These are phyloP conservation scores for Panellus pusillus DNA, from an alignment of 768 basidiomycete species.

Conservation along the genomic window DNA sequence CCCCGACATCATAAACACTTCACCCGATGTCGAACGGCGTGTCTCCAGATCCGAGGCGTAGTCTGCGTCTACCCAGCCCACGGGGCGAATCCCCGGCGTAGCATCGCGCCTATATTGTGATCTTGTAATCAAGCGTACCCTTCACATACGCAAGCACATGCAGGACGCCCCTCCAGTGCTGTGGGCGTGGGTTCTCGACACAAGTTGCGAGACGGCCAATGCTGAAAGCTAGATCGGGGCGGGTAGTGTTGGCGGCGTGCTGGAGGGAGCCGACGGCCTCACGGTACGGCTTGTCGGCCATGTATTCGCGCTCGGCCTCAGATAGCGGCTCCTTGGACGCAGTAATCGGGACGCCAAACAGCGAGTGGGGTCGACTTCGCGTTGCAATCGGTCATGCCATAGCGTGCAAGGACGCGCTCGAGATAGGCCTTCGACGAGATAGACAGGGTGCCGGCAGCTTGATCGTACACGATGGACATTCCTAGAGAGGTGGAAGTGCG, in stretches of 20 bases:
- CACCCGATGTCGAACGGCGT: constrained; percentile 29
- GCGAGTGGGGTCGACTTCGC: no score
- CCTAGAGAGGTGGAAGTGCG: constrained; percentile 23
- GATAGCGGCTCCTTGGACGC: no score
- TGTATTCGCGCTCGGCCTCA: no score
- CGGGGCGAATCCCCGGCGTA: neutral
- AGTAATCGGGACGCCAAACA: no score
- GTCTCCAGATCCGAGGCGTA: constrained; percentile 1
- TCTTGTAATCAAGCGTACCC: constrained; percentile 29
- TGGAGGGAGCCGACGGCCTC: constrained; percentile 25
- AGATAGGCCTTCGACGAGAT: constrained; percentile 14
- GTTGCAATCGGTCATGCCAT: constrained; percentile 20
- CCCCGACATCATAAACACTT: constrained; percentile 25
- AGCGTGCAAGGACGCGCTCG: constrained; percentile 19
- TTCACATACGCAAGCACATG: constrained; percentile 36
- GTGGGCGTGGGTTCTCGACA: constrained; percentile 24
- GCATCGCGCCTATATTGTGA: no score
- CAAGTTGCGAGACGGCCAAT: constrained; percentile 22
- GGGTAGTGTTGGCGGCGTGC: constrained; percentile 24
- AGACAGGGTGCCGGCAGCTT: no score
- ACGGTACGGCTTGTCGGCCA: constrained; percentile 28
- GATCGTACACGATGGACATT: constrained; percentile 7
- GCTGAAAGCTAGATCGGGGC: constrained; percentile 28
- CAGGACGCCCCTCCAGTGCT: constrained; percentile 39
- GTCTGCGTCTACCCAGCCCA: constrained; percentile 16